Evolutionary conservation across 495 filamentous ascomycete genomes (phyloP).

Genomic region (Aspergillus nidulans): DNA sequence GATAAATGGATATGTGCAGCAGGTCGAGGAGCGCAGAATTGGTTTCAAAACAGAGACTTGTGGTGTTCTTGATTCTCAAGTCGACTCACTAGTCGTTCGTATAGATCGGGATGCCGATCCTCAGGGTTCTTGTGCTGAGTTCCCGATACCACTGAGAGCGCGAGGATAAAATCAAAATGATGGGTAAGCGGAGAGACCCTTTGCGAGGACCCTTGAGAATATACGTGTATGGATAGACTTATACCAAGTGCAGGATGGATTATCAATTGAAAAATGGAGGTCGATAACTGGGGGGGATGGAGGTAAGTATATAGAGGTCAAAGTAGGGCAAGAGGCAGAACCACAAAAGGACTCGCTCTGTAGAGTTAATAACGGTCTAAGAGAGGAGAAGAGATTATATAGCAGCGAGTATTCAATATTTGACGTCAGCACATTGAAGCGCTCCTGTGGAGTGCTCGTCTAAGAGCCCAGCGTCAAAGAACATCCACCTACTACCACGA

Average conservation of each 20-base stretch:
- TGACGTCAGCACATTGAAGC: constrained; percentile 18
- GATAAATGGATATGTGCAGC: background rate
- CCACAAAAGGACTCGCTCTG: background rate
- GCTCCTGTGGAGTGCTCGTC: constrained; percentile 9
- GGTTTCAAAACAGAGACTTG: background rate
- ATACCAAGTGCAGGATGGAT: background rate
- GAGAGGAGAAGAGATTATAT: background rate
- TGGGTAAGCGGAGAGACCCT: background rate
- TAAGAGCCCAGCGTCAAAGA: constrained; percentile 10
- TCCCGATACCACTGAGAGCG: background rate
- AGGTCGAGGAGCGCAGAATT: background rate
- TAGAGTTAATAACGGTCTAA: background rate
- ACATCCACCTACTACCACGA: background rate
- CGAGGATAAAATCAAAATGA: background rate
- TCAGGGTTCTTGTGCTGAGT: background rate
- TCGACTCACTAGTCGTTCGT: background rate
- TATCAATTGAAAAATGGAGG: too few species aligned
- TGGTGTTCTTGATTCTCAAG: background rate
- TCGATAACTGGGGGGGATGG: too few species aligned
- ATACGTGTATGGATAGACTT: too few species aligned
- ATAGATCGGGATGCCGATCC: constrained; percentile 4
- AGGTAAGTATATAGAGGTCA: background rate
- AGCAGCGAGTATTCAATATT: constrained; percentile 4
- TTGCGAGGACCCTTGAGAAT: too few species aligned
- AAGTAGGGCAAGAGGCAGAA: background rate